Evolutionary conservation across 805 yeast genomes (phyloP).

Genomic region (Yamadazyma insecticola): DNA sequence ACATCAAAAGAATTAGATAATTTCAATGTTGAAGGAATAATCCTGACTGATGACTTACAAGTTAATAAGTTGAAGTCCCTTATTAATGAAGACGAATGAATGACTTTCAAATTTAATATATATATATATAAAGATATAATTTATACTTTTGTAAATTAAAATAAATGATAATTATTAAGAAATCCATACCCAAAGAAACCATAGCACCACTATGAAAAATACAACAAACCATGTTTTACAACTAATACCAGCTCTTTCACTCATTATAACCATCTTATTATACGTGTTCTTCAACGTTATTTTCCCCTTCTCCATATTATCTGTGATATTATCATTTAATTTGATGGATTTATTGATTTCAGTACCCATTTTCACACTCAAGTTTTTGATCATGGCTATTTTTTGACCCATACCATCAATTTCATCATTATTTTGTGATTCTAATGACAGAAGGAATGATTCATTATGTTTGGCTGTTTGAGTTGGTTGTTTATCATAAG

Average conservation of each 20-base stretch:
- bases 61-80: constrained; percentile 1
- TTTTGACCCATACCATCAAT: constrained; percentile 37
- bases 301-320: constrained; percentile 35
- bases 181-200: constrained; percentile 41
- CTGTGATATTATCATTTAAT: constrained; percentile 38
- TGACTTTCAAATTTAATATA: constrained; percentile 3
- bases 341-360: constrained; percentile 39
- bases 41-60: constrained; percentile 1
- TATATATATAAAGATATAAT: no score
- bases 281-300: constrained; percentile 38
- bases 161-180: constrained; percentile 4
- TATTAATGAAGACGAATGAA: constrained; percentile 2
- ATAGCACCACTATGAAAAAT: constrained; percentile 29
- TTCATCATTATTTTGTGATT: constrained; percentile 40
- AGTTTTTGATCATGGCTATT: constrained; percentile 36
- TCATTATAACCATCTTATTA: constrained; percentile 41
- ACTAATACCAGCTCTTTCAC: constrained; percentile 41
- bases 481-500: constrained; percentile 29
- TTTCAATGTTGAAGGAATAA: constrained; percentile 4
- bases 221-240: constrained; percentile 43
- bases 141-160: no score
- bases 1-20: constrained; percentile 2
- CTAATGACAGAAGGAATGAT: constrained; percentile 38
- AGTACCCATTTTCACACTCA: constrained; percentile 39
- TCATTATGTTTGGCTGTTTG: constrained; percentile 36